phyloP scores from a whole-genome alignment of 169 alveolate species.

The Babesia ovis region DNA sequence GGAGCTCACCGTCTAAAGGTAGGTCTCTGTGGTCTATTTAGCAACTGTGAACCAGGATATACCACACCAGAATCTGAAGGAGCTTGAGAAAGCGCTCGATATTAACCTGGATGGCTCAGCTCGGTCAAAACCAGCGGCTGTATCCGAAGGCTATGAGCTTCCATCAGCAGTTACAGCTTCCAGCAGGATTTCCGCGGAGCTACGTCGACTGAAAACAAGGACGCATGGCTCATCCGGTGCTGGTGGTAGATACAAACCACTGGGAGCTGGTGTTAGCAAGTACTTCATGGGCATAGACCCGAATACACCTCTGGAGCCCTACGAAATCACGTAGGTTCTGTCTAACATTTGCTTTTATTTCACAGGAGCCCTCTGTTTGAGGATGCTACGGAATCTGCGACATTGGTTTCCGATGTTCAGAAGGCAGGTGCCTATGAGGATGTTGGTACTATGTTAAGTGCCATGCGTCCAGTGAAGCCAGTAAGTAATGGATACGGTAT shows the following conservation, averaged over 20 bases:
- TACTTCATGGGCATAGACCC: slow-evolving; percentile 62
- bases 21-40: background rate
- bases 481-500: background rate
- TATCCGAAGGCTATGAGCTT: background rate
- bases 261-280: slow-evolving; percentile 35
- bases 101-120: background rate
- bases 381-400: slow-evolving; percentile 32
- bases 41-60: background rate
- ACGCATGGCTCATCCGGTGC: background rate
- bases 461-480: slow-evolving; percentile 23
- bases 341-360: background rate
- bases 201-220: slow-evolving; percentile 11
- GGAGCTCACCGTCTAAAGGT: slow-evolving; percentile 60
- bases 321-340: slow-evolving; percentile 41
- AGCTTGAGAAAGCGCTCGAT: slow-evolving; percentile 30
- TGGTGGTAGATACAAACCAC: background rate
- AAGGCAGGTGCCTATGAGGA: slow-evolving; percentile 51
- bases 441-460: slow-evolving; percentile 26
- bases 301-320: slow-evolving; percentile 44
- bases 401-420: slow-evolving; percentile 62
- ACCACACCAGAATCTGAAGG: slow-evolving; percentile 2
- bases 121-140: background rate
- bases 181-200: slow-evolving; percentile 14
- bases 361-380: slow-evolving; percentile 47
- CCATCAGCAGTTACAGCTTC: background rate